Evolutionary conservation across 1,284 basidiomycete species (phyloP).

Genomic region (Fomitopsis schrenkii): DNA sequence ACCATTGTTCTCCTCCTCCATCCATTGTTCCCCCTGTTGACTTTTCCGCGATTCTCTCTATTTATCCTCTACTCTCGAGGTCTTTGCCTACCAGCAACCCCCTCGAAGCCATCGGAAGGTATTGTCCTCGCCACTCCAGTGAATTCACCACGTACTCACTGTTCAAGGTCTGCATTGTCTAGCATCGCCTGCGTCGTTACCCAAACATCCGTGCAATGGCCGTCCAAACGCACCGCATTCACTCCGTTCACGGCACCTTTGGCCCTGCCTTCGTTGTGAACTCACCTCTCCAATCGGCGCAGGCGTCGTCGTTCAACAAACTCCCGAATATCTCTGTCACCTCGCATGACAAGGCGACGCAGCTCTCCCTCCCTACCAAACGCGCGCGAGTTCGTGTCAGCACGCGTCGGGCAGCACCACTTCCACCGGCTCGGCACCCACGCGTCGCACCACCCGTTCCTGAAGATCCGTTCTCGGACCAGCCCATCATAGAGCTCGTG

Average conservation of each 20-base stretch:
- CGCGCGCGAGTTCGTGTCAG: slow-evolving; percentile 7
- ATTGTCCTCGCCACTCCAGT: neutral
- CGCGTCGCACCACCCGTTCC: slow-evolving; percentile 3
- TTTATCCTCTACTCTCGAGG: neutral
- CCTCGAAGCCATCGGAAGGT: neutral
- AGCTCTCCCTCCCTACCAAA: slow-evolving; percentile 2
- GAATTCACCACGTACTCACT: neutral
- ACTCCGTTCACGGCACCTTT: slow-evolving; percentile 24
- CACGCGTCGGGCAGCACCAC: slow-evolving; percentile 13
- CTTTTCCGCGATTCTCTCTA: neutral
- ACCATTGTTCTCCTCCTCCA: neutral
- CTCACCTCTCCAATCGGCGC: slow-evolving; percentile 13
- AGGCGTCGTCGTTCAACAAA: slow-evolving; percentile 22
- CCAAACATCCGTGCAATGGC: slow-evolving; percentile 16
- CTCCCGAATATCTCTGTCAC: slow-evolving; percentile 23
- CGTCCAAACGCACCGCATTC: slow-evolving; percentile 27
- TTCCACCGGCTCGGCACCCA: slow-evolving; percentile 9
- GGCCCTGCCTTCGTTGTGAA: slow-evolving; percentile 18
- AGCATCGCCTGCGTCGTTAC: slow-evolving; percentile 17
- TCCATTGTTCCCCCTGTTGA: slow-evolving; percentile 1
- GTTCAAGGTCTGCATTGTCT: slow-evolving; percentile 1
- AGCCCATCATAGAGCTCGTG: slow-evolving; percentile 1
- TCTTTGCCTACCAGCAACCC: neutral
- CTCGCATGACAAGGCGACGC: slow-evolving; percentile 8
- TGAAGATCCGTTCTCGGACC: slow-evolving; percentile 27